Conservation (phyloP, 2,329 filamentous ascomycete species). For the Pseudodiploospora longispora region DNA sequence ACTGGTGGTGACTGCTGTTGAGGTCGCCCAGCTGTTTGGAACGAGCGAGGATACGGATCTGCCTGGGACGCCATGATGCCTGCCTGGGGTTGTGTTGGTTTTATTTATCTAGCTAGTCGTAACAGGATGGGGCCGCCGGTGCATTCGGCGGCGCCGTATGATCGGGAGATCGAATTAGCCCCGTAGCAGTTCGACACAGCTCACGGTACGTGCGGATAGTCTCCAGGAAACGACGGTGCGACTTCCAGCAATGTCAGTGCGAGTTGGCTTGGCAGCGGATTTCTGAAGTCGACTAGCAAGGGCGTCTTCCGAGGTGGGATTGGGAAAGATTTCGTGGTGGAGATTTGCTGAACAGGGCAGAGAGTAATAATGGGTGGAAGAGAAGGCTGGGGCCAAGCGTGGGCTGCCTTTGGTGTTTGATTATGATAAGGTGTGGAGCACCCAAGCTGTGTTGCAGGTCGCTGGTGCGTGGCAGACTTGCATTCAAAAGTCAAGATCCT, state of each 20-base stretch:
- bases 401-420: no score
- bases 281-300: constrained; percentile 17
- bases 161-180: constrained; percentile 8
- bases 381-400: constrained; percentile 3
- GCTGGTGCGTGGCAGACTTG: no score
- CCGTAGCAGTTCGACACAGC: background rate
- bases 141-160: constrained; percentile 16
- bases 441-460: no score
- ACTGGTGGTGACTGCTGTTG: constrained; percentile 7
- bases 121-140: constrained; percentile 5
- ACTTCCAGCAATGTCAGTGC: constrained; percentile 6
- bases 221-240: constrained; percentile 5
- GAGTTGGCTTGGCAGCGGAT: background rate
- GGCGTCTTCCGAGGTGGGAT: constrained; percentile 15
- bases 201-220: constrained; percentile 2
- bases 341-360: constrained; percentile 10
- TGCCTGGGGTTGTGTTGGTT: constrained; percentile 18
- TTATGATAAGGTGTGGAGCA: no score
- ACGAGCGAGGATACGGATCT: constrained; percentile 20
- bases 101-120: constrained; percentile 25
- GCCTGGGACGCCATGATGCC: constrained; percentile 29
- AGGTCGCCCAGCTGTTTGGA: constrained; percentile 13
- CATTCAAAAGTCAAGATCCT: no score
- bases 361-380: constrained; percentile 3
- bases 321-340: constrained; percentile 21